phyloP scores from a whole-genome alignment of 495 filamentous ascomycete species.

The Venustampulla echinocandica region DNA sequence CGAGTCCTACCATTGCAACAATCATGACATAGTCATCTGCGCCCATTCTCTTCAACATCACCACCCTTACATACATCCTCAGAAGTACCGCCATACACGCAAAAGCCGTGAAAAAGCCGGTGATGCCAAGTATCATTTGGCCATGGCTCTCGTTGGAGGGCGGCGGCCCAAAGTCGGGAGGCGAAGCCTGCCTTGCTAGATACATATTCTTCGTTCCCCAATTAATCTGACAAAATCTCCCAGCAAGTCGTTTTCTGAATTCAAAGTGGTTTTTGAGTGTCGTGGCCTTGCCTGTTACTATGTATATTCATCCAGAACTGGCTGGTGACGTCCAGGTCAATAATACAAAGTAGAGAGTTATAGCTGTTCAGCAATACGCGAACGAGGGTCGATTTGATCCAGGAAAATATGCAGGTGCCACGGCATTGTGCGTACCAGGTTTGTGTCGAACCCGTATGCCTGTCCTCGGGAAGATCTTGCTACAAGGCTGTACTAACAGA shows the following conservation, averaged over 20 bases:
- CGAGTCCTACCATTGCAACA: slow-evolving; percentile 21
- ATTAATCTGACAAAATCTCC: not conserved
- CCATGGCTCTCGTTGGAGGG: not conserved
- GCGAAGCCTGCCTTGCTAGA: not conserved
- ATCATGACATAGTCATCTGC: slow-evolving; percentile 39
- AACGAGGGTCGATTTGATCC: not conserved
- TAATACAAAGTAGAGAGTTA: not conserved
- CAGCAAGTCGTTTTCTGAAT: not conserved
- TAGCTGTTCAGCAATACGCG: not conserved
- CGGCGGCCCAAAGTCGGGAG: not conserved
- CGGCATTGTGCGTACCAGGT: not conserved
- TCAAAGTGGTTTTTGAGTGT: not conserved
- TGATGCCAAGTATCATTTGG: slow-evolving; percentile 12
- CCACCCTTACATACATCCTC: slow-evolving; percentile 27
- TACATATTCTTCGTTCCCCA: not conserved
- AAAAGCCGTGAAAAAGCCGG: slow-evolving; percentile 10
- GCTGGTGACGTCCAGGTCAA: not conserved
- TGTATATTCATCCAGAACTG: not conserved
- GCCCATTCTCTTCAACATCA: slow-evolving; percentile 29
- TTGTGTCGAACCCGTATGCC: not conserved
- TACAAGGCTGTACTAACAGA: not conserved
- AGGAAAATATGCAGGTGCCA: not conserved
- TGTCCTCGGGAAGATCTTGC: not conserved
- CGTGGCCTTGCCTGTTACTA: not conserved
- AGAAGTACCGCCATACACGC: slow-evolving; percentile 2